A percentile compares a stretch with the other conserved stretches of the same genome.
phyloP scores from a whole-genome alignment of 148 eudicot species.

The Camellia sinensis region DNA sequence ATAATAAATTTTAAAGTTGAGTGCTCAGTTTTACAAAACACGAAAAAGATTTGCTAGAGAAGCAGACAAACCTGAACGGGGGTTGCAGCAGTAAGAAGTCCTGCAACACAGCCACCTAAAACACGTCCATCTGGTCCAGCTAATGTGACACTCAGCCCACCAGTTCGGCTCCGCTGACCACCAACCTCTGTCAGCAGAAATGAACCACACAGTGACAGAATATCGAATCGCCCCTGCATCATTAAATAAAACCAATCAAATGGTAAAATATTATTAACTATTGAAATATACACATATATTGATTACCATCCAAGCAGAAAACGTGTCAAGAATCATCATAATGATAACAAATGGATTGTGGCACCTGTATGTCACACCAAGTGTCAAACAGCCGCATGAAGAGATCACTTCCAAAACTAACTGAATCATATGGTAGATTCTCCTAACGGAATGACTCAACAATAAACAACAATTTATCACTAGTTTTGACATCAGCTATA shows the following conservation, averaged over 20 bases:
- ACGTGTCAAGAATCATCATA: neutral
- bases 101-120: constrained; percentile 86
- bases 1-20: neutral
- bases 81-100: constrained; percentile 73
- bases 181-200: constrained; percentile 65
- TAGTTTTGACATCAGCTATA: neutral
- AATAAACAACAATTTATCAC: neutral
- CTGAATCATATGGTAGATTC: neutral
- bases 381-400: neutral
- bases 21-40: neutral
- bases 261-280: neutral
- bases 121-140: constrained; percentile 88
- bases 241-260: neutral
- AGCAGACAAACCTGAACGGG: constrained; percentile 72
- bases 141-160: constrained; percentile 74
- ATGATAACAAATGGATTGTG: constrained; percentile 1
- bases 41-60: neutral
- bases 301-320: neutral
- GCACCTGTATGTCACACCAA: neutral
- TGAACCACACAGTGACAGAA: constrained; percentile 82
- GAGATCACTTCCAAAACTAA: neutral
- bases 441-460: neutral
- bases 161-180: constrained; percentile 69
- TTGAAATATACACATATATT: neutral
- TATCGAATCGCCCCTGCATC: constrained; percentile 84